These are phyloP conservation scores for Cordia subcordata DNA, from an alignment of 257 asterid genomes.

Conservation along the genomic window DNA sequence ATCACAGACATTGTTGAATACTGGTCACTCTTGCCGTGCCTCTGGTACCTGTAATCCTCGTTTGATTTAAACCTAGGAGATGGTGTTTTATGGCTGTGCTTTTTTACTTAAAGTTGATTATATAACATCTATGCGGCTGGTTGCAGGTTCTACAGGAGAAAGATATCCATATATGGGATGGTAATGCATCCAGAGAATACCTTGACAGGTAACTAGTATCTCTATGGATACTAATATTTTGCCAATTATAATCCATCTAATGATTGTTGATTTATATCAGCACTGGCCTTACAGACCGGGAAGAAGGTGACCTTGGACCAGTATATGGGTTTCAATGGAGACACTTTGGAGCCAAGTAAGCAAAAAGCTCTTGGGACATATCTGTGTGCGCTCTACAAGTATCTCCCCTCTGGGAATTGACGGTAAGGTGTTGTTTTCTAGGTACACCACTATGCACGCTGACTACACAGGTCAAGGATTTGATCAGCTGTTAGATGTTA, in stretches of 20 bases:
- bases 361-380: neutral
- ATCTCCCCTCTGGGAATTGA: neutral
- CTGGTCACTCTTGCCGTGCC: neutral
- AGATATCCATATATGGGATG: constrained; percentile 72
- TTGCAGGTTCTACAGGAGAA: constrained; percentile 61
- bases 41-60: neutral
- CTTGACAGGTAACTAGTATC: constrained; percentile 52
- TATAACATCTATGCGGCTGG: constrained; percentile 10
- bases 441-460: constrained; percentile 68
- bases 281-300: constrained; percentile 57
- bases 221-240: neutral
- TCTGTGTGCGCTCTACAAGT: neutral
- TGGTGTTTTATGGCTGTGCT: neutral
- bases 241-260: constrained; percentile 16
- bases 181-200: constrained; percentile 73
- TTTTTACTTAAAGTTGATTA: neutral
- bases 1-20: too few species aligned
- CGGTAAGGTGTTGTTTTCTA: constrained; percentile 17
- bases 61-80: neutral
- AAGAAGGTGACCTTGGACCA: constrained; percentile 81
- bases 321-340: constrained; percentile 85
- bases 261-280: constrained; percentile 27
- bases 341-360: constrained; percentile 81
- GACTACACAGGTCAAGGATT: constrained; percentile 78
- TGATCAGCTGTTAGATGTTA: constrained; percentile 74